Evolutionary conservation across 2,329 filamentous ascomycete species (phyloP), one percentile per base, ranked within the genome.

Genomic region (Aspergillus tamarii): DNA sequence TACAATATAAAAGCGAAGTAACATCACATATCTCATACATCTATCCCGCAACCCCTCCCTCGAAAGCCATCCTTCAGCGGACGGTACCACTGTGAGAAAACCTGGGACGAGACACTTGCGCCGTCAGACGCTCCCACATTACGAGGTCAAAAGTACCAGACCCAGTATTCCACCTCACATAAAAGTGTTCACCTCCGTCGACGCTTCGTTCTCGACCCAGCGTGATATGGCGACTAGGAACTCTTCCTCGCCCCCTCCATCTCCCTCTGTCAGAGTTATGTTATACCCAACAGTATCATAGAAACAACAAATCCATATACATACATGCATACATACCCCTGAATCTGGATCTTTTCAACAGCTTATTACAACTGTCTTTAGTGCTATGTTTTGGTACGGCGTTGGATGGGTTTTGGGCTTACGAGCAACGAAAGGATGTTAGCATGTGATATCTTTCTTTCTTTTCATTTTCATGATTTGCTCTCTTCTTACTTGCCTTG

Each of bases 371-470:
- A 32, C 32, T 23, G 39, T 54, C 19, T 45, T 36, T 57, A 39
- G 48, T 45, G 21, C 39, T 53, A 16, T 45, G 36, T 46, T 56
- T 57, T 60, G 45, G 64, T 61, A 59, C 34, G 65, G 60, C 63
- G 67, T 68, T 66, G 57, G 57, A 60, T 46, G 61, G 57, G 45
- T 61, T 61, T 57, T 39, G 58, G 39, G 39, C 39, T 64, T 39
- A 64, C 50, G 66, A 68, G 66, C 54, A 57, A 67, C 57, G 66
- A 66, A 66, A 63, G 56, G 61, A 64, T 68, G 48, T 50, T 58
- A 61, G 61, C 63, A 65, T 64, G 43, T 62, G 52, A 36, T 50
- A 30, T 60, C 26, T 57, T 57, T 45, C 48, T 53, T 50, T 60
- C 30, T 10, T 19, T 28, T 56, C 34, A 43, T 41, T 48, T 34